phyloP scores from a whole-genome alignment of 2,329 filamentous ascomycete genomes.

The Colletotrichum simmondsii region DNA sequence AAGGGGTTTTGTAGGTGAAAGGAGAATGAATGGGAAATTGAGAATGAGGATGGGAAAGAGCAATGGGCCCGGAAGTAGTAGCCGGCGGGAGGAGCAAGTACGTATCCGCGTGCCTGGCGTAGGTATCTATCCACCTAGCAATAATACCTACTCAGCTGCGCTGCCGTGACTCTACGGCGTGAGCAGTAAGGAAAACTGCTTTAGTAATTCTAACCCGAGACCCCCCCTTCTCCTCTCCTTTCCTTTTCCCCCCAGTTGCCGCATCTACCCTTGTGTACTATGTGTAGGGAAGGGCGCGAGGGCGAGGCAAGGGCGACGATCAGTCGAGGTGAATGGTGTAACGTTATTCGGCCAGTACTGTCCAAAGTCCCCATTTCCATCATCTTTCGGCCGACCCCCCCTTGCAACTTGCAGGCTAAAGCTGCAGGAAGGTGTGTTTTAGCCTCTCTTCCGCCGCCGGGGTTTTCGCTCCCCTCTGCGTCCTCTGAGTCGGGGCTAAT shows the following conservation, averaged over 20 bases:
- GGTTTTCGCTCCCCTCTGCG: not conserved
- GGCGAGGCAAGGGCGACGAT: constrained; percentile 10
- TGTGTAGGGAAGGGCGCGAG: not conserved
- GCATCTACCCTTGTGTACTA: constrained; percentile 21
- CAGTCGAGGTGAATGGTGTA: constrained; percentile 2
- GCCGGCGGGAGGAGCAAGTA: not conserved
- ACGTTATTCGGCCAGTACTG: constrained; percentile 10
- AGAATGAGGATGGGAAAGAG: not conserved
- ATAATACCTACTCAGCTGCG: not conserved
- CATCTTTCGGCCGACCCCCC: not conserved
- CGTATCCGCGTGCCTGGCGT: not conserved
- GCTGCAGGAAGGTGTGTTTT: not conserved
- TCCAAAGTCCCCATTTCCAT: not conserved
- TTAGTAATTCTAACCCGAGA: not conserved
- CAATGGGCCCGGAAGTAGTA: not conserved
- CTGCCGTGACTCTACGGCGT: not conserved
- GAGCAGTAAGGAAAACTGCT: not conserved
- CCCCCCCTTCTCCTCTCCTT: not conserved
- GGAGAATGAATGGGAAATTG: not conserved
- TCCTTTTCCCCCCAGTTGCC: not conserved
- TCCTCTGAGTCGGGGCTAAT: not conserved
- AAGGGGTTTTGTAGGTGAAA: not conserved
- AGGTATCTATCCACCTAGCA: not conserved
- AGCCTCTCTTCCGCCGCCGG: not conserved
- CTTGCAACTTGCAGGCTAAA: not conserved